Percentiles rank a stretch among this genome's conserved stretches.
These are phyloP conservation scores for Hypoxylon sp. DNA, from an alignment of 2,329 filamentous ascomycete species.

Conservation along the genomic window DNA sequence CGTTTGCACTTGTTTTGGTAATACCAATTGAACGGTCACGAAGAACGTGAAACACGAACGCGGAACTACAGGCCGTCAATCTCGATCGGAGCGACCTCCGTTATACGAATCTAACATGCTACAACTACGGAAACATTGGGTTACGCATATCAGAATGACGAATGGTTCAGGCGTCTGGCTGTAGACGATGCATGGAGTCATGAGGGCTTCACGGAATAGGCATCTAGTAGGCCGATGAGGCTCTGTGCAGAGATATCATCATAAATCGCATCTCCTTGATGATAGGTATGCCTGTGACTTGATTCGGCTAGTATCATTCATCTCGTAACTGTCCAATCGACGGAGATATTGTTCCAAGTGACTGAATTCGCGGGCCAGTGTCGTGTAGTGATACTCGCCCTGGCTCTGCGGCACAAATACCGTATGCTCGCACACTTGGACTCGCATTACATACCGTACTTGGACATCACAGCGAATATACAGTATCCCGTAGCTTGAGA, in stretches of 20 bases:
- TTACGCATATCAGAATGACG: background rate
- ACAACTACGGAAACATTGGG: slow-evolving; percentile 1
- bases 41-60: slow-evolving; percentile 29
- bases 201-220: background rate
- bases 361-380: too few species aligned
- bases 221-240: background rate
- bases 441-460: too few species aligned
- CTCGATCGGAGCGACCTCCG: slow-evolving; percentile 10
- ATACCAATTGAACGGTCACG: slow-evolving; percentile 1
- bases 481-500: background rate
- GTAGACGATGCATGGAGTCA: background rate
- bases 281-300: background rate
- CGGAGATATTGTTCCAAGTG: too few species aligned
- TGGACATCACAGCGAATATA: too few species aligned
- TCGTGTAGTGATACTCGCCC: too few species aligned
- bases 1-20: slow-evolving; percentile 13
- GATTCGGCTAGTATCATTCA: background rate
- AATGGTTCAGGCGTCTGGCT: background rate
- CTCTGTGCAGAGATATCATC: background rate
- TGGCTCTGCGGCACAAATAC: too few species aligned
- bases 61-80: slow-evolving; percentile 23
- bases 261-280: background rate
- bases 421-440: too few species aligned
- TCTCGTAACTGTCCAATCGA: background rate
- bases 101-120: slow-evolving; percentile 10